Percentiles rank a stretch among this genome's conserved stretches.
These are phyloP conservation scores for Pistacia vera DNA, from an alignment of 345 rosid genomes.

Conservation along the genomic window DNA sequence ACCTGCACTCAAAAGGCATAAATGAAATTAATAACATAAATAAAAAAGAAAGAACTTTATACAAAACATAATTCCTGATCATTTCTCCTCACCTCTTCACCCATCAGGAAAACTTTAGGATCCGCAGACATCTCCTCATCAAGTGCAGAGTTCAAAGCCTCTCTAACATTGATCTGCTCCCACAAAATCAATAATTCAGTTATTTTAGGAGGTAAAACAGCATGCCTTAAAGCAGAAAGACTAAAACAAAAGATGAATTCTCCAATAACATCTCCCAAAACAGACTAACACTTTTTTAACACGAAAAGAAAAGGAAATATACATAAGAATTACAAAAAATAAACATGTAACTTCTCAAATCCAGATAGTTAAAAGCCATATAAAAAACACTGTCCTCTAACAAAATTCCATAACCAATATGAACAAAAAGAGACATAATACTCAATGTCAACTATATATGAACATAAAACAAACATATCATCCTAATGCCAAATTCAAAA, in stretches of 20 bases:
- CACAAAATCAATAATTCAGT: background rate
- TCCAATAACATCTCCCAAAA: background rate
- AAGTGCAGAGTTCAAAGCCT: constrained; percentile 81
- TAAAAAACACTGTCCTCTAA: background rate
- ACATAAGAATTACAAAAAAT: background rate
- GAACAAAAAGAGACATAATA: background rate
- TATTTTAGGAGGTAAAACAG: background rate
- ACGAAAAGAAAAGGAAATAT: background rate
- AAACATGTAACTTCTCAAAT: background rate
- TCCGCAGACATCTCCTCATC: constrained; percentile 98
- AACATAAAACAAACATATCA: background rate
- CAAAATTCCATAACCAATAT: background rate
- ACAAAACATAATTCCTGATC: background rate
- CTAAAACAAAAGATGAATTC: background rate
- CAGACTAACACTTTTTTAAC: background rate
- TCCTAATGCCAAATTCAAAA: background rate
- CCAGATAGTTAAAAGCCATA: background rate
- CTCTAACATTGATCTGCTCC: constrained; percentile 68
- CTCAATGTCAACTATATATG: background rate
- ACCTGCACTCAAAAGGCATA: constrained; percentile 52
- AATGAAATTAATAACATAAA: constrained; percentile 10
- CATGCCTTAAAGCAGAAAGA: background rate
- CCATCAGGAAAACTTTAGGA: constrained; percentile 87
- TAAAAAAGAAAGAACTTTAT: background rate
- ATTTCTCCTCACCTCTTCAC: constrained; percentile 74